Evolutionary conservation across 129 eudicot genomes (phyloP), one percentile per base, ranked within the genome.

Genomic region (Flaveria robusta): DNA sequence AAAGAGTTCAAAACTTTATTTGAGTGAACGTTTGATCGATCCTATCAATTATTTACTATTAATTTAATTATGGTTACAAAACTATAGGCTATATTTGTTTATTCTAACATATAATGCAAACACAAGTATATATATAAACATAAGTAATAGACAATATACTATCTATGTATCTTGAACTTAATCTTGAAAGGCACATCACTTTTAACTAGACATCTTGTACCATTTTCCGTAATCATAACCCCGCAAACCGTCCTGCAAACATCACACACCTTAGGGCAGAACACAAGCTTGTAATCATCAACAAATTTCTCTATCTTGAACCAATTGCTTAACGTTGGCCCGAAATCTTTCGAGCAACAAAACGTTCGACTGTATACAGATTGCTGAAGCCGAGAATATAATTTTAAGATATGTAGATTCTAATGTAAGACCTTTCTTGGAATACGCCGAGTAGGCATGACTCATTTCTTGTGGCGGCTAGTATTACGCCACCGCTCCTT

Each of bases 131-230:
- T 7, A 18, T 46, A 62, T 56, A 24, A 59, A 19, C 19, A 55
- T 20, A 19, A 7, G 9, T 15, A 1, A 51, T 20, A 52, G 7
- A 42, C 13, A 12, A 31, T 13, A 1, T 1, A 1, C 16, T 5
- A 46, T 18, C 50, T 73, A 18, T 80, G 86, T 72, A 78, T 81
- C 83, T 19, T 71, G 41, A 87, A 84, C 71, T 74, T 58, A 42
- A 87, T 65, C 70, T 54, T 84, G 41, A 84, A 71, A 1, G 91
- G 88, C 34, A 50, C 80, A 68, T 74, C 78, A 60, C 81, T 68
- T n/a, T 81, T 41, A 75, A 49, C 83, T 76, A 87, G 34, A 46
- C 80, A 77, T 29, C 88, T 77, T 16, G 14, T 41, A 27, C 84
- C 88, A 81, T 59, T 74, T 43, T 60, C 69, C 59, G 14, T 66